phyloP scores from a whole-genome alignment of 2,329 filamentous ascomycete species.

The Colletotrichum graminicola region DNA sequence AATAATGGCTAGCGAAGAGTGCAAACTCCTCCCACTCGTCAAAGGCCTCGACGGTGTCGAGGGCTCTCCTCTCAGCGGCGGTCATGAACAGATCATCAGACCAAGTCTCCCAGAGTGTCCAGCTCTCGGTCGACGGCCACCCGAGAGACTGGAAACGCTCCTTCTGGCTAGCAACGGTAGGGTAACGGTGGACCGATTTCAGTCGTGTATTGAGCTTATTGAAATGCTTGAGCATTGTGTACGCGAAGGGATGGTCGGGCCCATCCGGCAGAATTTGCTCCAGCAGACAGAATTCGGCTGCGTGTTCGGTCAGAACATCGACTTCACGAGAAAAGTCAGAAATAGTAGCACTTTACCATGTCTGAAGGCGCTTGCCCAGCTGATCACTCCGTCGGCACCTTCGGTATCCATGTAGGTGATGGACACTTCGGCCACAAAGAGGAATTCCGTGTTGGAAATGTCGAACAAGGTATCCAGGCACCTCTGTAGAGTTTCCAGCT shows the following conservation, averaged over 20 bases:
- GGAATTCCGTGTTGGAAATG: constrained; percentile 63
- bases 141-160: constrained; percentile 76
- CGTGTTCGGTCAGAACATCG: constrained; percentile 44
- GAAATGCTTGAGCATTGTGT: constrained; percentile 88
- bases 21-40: constrained; percentile 98
- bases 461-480: constrained; percentile 71
- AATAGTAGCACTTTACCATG: constrained; percentile 65
- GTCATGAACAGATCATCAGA: constrained; percentile 75
- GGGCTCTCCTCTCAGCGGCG: constrained; percentile 65
- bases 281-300: constrained; percentile 85
- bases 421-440: constrained; percentile 92
- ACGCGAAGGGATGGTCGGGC: constrained; percentile 82
- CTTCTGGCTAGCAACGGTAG: constrained; percentile 73
- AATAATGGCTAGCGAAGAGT: constrained; percentile 87
- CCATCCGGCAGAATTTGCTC: constrained; percentile 90
- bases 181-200: constrained; percentile 79
- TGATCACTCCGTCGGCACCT: constrained; percentile 79
- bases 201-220: constrained; percentile 83
- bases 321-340: background rate
- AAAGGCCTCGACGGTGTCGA: constrained; percentile 84
- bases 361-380: constrained; percentile 80
- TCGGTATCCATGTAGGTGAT: constrained; percentile 88
- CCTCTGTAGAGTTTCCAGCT: constrained; percentile 71
- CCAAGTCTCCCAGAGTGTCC: constrained; percentile 88
- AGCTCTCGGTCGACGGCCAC: constrained; percentile 73